Conservation (phyloP, 345 rosid species). For the Hirschfeldia incana region DNA sequence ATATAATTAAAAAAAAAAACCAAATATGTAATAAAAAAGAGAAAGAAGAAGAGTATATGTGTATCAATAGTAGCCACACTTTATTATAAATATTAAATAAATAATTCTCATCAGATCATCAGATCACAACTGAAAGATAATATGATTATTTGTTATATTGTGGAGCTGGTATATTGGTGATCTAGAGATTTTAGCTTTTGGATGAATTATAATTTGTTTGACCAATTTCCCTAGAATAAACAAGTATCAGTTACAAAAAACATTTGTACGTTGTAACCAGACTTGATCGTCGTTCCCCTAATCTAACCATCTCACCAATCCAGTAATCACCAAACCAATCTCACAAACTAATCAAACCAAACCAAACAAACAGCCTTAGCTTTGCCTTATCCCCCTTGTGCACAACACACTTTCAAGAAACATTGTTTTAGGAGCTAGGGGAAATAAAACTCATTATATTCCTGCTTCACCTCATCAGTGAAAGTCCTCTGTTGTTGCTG, state of each 20-base stretch:
- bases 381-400: neutral
- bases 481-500: constrained; percentile 70
- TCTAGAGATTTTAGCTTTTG: too few relatives aligned
- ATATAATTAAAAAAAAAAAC: too few relatives aligned
- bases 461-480: constrained; percentile 53
- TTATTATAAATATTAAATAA: too few relatives aligned
- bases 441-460: constrained; percentile 49
- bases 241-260: neutral
- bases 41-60: too few relatives aligned
- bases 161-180: too few relatives aligned
- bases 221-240: too few relatives aligned
- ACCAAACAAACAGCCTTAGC: neutral
- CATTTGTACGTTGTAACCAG: neutral
- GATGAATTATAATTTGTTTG: too few relatives aligned
- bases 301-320: constrained; percentile 19
- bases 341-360: constrained; percentile 8
- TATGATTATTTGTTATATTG: too few relatives aligned
- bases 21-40: too few relatives aligned
- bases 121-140: too few relatives aligned
- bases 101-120: too few relatives aligned
- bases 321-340: constrained; percentile 12
- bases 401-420: neutral
- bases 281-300: neutral
- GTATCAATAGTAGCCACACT: too few relatives aligned
- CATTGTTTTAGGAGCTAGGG: constrained; percentile 16